Percentiles rank a stretch among this genome's conserved stretches.
Conservation (phyloP, 345 rosid species). For the Linum trigynum region DNA sequence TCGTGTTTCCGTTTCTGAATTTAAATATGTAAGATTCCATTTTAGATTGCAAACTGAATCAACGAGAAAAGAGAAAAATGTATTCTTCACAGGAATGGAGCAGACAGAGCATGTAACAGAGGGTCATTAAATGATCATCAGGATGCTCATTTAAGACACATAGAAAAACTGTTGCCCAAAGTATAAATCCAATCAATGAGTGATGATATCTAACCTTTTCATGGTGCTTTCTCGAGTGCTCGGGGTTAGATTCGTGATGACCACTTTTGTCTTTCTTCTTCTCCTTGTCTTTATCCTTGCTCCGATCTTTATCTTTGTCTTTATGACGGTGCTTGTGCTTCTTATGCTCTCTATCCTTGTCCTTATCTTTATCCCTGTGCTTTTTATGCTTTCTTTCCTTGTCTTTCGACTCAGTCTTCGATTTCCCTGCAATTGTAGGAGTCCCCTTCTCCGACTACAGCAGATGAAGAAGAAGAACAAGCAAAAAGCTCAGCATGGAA, state of each 20-base stretch:
- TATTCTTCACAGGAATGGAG: background rate
- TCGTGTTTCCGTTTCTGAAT: conserved; percentile 94
- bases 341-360: conserved; percentile 80
- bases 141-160: background rate
- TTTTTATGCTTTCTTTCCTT: conserved; percentile 89
- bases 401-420: conserved; percentile 63
- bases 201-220: conserved; percentile 54
- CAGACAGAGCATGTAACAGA: background rate
- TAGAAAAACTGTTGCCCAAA: background rate
- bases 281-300: conserved; percentile 77
- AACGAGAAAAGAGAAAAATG: background rate
- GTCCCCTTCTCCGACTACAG: conserved; percentile 67
- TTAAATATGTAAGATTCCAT: background rate
- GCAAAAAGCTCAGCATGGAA: background rate
- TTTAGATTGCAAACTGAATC: too few relatives aligned
- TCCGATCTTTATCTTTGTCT: conserved; percentile 43
- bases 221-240: conserved; percentile 74
- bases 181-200: background rate
- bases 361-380: conserved; percentile 77
- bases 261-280: conserved; percentile 71
- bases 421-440: conserved; percentile 65
- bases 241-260: conserved; percentile 66
- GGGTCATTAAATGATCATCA: background rate
- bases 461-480: background rate
- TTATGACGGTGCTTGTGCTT: conserved; percentile 81